Evolutionary conservation across 2,329 filamentous ascomycete species (phyloP).

Genomic region (Lachnellula arida): DNA sequence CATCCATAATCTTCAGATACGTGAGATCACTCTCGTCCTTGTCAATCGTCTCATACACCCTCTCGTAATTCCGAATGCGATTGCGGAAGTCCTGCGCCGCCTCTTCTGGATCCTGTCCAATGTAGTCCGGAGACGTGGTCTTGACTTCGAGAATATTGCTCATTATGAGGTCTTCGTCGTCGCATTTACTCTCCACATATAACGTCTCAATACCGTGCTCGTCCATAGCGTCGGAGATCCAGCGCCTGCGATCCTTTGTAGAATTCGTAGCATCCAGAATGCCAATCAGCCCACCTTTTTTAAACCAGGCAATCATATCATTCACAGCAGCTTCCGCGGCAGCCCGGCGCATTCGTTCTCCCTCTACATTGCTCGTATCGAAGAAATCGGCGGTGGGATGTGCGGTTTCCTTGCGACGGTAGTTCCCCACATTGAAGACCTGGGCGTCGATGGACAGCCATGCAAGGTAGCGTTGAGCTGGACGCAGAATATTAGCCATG

Average conservation of each 20-base stretch:
- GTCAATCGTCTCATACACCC: constrained; percentile 91
- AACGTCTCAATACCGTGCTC: constrained; percentile 79
- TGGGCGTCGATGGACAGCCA: constrained; percentile 94
- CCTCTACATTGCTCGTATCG: constrained; percentile 82
- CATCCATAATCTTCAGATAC: constrained; percentile 96
- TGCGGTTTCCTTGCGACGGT: constrained; percentile 83
- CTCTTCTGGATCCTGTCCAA: constrained; percentile 86
- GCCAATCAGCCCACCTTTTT: constrained; percentile 74
- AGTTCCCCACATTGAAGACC: constrained; percentile 96
- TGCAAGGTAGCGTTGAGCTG: constrained; percentile 87
- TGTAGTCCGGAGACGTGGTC: constrained; percentile 91
- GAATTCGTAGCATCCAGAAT: constrained; percentile 97
- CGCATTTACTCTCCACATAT: constrained; percentile 96
- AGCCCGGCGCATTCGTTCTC: constrained; percentile 80
- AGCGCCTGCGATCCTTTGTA: constrained; percentile 81
- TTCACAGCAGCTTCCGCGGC: constrained; percentile 87
- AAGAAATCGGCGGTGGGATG: constrained; percentile 95
- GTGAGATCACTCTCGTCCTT: constrained; percentile 83
- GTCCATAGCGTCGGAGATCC: constrained; percentile 79
- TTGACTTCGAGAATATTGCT: constrained; percentile 97
- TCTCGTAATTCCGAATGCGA: constrained; percentile 95
- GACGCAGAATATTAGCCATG: constrained; percentile 8
- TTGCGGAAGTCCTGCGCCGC: constrained; percentile 90
- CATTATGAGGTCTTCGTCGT: constrained; percentile 95
- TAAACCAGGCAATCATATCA: constrained; percentile 95